Evolutionary conservation across 345 rosid species (phyloP), one percentile per base, ranked within the genome.

Genomic region (Populus tremula): DNA sequence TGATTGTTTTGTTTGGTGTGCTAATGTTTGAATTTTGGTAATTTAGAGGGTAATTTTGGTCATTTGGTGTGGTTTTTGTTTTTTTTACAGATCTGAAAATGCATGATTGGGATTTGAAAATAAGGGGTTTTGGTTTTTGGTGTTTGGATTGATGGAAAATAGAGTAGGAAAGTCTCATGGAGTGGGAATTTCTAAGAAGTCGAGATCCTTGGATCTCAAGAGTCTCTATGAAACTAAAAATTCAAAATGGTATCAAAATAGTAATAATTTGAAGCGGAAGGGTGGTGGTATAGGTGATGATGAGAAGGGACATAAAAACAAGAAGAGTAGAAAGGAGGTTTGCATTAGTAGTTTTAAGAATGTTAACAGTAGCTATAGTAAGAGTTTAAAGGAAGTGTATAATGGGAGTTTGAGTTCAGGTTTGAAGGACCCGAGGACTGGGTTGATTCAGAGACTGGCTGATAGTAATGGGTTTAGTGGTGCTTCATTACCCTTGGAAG

Each of bases 171-270:
- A 80, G 87, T 88, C 91, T 72, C 81, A 90, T 90, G 99, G 92
- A 84, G 88, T 77, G 86, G 91, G 87, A 86, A 83, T 87, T 87
- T 86, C 91, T 72, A 87, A 87, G 86, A 92, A 86, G 84, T 81
- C 96, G 49, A 96, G 96, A 86, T 92, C 96, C 8, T 82, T 96
- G 94, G 99, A 93, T 87, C 91, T 93, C 77, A 96, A 90, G 87
- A 96, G 92, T 85, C 72, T 96, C 54, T 96, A 93, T 79, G 78
- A 91, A 56, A 59, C 69, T 49, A 80, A 89, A 54, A 86, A 81
- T 81, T 71, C 86, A 5, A 88, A 84, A 74, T 91, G 86, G 81
- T 79, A 79, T 59, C 69, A 70, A n/a, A 78, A 50, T 41, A 89
- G 86, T 85, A 86, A 59, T 59, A 59, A 81, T 63, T 79, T 86